Conservation (phyloP, 2,329 filamentous ascomycete species). For the Sphaceloma murrayae region DNA sequence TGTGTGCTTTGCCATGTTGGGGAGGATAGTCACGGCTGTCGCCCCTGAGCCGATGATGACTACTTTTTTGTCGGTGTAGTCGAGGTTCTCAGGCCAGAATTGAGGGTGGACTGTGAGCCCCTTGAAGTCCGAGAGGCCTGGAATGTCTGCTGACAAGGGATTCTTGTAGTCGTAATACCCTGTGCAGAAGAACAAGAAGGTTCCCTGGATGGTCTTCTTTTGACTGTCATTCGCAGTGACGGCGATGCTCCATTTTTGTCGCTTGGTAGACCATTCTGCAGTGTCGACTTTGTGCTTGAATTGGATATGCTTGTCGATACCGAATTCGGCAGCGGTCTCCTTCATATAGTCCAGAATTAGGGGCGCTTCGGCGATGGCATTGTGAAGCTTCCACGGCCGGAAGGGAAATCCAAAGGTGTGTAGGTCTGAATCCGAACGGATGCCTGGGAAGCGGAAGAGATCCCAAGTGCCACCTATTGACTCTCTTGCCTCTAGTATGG, state of each 20-base stretch:
- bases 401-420: constrained; percentile 53
- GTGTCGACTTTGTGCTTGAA: constrained; percentile 35
- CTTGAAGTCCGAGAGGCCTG: constrained; percentile 56
- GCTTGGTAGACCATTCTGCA: constrained; percentile 38
- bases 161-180: constrained; percentile 68
- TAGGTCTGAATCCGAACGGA: constrained; percentile 44
- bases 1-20: constrained; percentile 56
- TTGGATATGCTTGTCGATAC: constrained; percentile 39
- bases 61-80: constrained; percentile 57
- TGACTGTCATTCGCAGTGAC: constrained; percentile 31
- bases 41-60: constrained; percentile 69
- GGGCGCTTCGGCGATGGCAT: constrained; percentile 38
- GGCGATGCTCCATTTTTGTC: constrained; percentile 40
- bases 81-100: constrained; percentile 62
- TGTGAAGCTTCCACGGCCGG: constrained; percentile 53
- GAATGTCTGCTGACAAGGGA: constrained; percentile 52
- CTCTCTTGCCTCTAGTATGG: constrained; percentile 58
- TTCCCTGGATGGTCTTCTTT: constrained; percentile 29
- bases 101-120: constrained; percentile 59
- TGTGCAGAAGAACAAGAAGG: constrained; percentile 50
- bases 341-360: constrained; percentile 38
- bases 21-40: constrained; percentile 68
- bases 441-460: constrained; percentile 60
- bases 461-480: constrained; percentile 70
- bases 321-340: constrained; percentile 35